Conservation (phyloP, 169 alveolate species). For the Eimeria maxima region DNA sequence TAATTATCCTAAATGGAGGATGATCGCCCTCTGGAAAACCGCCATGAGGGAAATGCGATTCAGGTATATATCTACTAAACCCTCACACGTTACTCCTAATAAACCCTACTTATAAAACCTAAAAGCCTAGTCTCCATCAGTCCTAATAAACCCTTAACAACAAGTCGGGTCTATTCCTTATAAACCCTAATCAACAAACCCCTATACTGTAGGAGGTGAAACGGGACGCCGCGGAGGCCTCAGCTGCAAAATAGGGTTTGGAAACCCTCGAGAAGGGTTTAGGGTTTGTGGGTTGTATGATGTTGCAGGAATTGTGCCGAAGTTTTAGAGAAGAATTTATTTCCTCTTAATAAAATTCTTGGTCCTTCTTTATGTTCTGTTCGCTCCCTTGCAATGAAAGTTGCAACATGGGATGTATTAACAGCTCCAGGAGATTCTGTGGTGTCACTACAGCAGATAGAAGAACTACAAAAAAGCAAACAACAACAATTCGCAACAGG, state of each 20-base stretch:
- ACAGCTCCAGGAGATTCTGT: constrained; percentile 84
- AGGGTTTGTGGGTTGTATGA: too few relatives aligned
- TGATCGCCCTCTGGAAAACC: constrained; percentile 93
- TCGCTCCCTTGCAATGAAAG: constrained; percentile 31
- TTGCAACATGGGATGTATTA: constrained; percentile 80
- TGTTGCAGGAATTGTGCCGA: constrained; percentile 59
- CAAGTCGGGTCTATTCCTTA: not conserved
- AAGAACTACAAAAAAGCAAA: constrained; percentile 85
- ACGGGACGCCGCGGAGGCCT: too few relatives aligned
- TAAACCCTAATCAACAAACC: not conserved
- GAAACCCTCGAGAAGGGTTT: too few relatives aligned
- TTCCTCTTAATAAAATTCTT: constrained; percentile 31
- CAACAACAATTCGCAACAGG: constrained; percentile 85
- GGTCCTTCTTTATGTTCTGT: not conserved
- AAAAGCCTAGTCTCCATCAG: not conserved
- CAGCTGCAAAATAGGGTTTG: too few relatives aligned
- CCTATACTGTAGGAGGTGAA: not conserved
- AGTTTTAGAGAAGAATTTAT: constrained; percentile 79
- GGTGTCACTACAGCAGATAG: constrained; percentile 86
- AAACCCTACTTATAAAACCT: not conserved
- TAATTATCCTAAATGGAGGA: constrained; percentile 91
- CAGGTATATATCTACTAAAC: not conserved
- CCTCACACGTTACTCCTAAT: too few relatives aligned
- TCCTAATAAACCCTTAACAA: not conserved
- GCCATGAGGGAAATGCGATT: constrained; percentile 81